Evolutionary conservation across 129 eudicot genomes (phyloP), one percentile per base, ranked within the genome.

Genomic region (Deinandra increscens): DNA sequence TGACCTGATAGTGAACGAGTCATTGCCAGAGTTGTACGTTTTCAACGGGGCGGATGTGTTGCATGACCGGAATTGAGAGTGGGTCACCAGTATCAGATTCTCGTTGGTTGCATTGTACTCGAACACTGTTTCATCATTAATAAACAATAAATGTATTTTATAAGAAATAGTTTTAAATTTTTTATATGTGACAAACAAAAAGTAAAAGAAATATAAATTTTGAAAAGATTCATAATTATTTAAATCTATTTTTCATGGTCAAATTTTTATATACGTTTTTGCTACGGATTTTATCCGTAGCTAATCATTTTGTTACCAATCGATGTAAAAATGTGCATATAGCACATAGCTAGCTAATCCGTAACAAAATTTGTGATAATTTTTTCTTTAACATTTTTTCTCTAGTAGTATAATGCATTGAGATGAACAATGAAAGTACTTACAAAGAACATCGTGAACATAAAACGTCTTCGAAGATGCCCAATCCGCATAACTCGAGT

Each of bases 11-110:
- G 75, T 54, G 78, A 85, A 74, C 0, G 85, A 49, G 72, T 88
- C 92, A 12, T 83, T 84, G 19, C 96, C 96, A 0, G 85, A 55
- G 79, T 61, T 51, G 58, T 15, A 68, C 2, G 70, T 65, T 12
- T 42, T 66, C 4, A 56, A 58, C 0, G 92, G 80, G 11, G 84
- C 31, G 0, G 85, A 64, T 19, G 81, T 72, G 66, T 83, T 86
- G 79, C 92, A 85, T 1, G 78, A 19, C 20, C 79, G 79, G 55
- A 72, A 88, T 1, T 88, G 54, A 6, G 61, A 13, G 75, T 68
- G 91, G 4, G 60, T 83, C 72, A 88, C 96, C 50, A 73, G 64
- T 44, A 81, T 71, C 38, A 88, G 89, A 13, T 84, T 77, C 55
- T 84, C 77, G 11, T n/a, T 44, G 12, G 75, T 64, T 17, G 75